Base-by-base conservation (phyloP, 164 flowering plant species). In the Nelumbo lutea region DNA sequence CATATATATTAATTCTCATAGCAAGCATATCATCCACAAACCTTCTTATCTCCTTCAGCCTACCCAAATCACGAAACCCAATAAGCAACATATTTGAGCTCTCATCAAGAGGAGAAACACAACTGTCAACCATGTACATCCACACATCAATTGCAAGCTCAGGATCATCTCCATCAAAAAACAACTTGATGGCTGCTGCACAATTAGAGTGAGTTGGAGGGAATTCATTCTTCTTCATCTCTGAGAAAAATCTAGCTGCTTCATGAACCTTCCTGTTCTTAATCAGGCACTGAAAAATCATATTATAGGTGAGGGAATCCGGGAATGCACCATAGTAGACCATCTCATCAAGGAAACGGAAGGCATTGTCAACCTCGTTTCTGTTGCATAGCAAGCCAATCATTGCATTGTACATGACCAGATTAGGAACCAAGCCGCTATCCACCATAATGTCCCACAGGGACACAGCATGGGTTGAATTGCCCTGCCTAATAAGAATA, bases 161-260 rank as follows among this genome's bases (percentile, higher is more conserved):
- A 0, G 95, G 90, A 76, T 89, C 93, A 60, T 88, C 89, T 13
- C 73, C 69, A 4, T 86, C 83, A 59, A 87, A 85, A 68, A 88
- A 76, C 85, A 87, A 61, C 50, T 72, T 64, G 55, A 91, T 85
- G 42, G 91, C 96, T 1, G 73, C 77, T 53, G 85, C 79, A 72
- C 84, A 87, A 71, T 79, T 87, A n/a, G 76, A 59, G 63, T 66
- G 82, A 0, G 84, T 81, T 9, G 93, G 97, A 51, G 84, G 82
- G 48, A 61, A 76, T 71, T 91, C 97, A 70, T 90, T 90, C 81
- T 87, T 90, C 64, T 70, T 69, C 93, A 89, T 87, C 83, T 88
- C 92, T 2, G 41, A 2, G 74, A 89, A 90, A 67, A 90, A 87
- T 45, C 69, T 85, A 14, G 78, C 79, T 1, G 77, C 83, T 43